Evolutionary conservation across 1,284 basidiomycete genomes (phyloP), one percentile per base, ranked within the genome.

Genomic region (Kalmanozyma brasiliensis): DNA sequence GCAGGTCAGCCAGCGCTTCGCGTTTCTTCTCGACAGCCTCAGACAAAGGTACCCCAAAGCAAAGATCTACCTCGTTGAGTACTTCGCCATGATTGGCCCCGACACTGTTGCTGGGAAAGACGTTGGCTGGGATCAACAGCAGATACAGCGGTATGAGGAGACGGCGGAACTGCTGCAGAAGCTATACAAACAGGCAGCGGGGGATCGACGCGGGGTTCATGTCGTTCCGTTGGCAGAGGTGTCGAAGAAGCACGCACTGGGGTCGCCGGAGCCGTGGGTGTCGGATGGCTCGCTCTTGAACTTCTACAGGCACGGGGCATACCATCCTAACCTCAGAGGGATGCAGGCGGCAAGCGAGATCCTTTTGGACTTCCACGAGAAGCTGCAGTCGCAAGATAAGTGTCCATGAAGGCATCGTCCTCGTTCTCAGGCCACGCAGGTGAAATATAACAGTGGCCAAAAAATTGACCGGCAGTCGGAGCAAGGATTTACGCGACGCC

Each of bases 71-170:
- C 24, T 64, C 38, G 61, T 58, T 20, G 61, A 58, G 26, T 64
- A 64, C 45, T 58, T 57, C 36, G 53, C 61, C 20, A 45, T 64
- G 44, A 52, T 57, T 37, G 53, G 53, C 11, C 44, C 49, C 0
- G 44, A 64, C 16, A 64, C 61, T 1, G 34, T 17, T 8, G 44
- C 33, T 2, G 53, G 53, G 4, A 38, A n/a, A 11, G 36, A 57
- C 16, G 49, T 57, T 0, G 53, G 16, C 9, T 55, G 53, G 49
- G 33, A 45, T 17, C 37, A 58, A 20, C 33, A 35, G 8, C 46
- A 64, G 19, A 24, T 64, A 2, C 13, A 49, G 7, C 41, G 20
- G 22, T 58, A 57, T 38, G 42, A 29, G 19, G 16, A 52, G 6
- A 47, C 36, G 8, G 61, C 61, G 7, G 38, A 49, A 4, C 17